Evolutionary conservation across 2,329 filamentous ascomycete genomes (phyloP), one percentile per base, ranked within the genome.

Genomic region (Beauveria pseudobassiana): DNA sequence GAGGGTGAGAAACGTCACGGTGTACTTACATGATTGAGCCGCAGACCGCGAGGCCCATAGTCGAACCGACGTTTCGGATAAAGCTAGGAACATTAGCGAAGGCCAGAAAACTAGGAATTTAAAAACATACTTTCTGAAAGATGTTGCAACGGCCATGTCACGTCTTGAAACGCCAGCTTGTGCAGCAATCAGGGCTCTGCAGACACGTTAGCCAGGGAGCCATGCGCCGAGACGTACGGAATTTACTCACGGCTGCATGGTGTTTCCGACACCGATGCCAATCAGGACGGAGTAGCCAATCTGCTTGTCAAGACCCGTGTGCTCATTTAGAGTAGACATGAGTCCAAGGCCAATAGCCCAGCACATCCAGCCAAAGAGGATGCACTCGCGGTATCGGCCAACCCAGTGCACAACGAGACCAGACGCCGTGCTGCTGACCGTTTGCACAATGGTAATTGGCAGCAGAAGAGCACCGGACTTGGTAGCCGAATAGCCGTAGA

Each of bases 211-310:
- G 51, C 40, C n/a, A 56, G n/a, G 48, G 49, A n/a, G 4, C 24
- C 3, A 2, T 9, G 1, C 8, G 3, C 24, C 6, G 16, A 26
- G 38, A 50, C 1, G 26, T 9, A 3, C 6, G 1, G 6, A 8
- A 14, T 9, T 20, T 7, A 68, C 75, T 69, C 49, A 76, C 75
- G 79, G 79, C 63, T 82, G 80, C 28, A 83, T 68, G 2, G 80
- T 82, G 54, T 82, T 80, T 2, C 80, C 80, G 18, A 82, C 77
- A 1, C 80, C 80, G 0, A 80, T 71, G 43, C 80, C 78, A 22
- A 81, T 82, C 22, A 85, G 69, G 9, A 84, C 67, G 0, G 76
- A 77, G 64, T 82, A 84, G 2, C 82, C 81, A 49, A 84, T 77
- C 63, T 83, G 80, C 63, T 82, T 83, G 2, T 74, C 81, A 0